Evolutionary conservation across 177 flowering plant species (phyloP), one percentile per base, ranked within the genome.

Genomic region (Tripterygium wilfordii): DNA sequence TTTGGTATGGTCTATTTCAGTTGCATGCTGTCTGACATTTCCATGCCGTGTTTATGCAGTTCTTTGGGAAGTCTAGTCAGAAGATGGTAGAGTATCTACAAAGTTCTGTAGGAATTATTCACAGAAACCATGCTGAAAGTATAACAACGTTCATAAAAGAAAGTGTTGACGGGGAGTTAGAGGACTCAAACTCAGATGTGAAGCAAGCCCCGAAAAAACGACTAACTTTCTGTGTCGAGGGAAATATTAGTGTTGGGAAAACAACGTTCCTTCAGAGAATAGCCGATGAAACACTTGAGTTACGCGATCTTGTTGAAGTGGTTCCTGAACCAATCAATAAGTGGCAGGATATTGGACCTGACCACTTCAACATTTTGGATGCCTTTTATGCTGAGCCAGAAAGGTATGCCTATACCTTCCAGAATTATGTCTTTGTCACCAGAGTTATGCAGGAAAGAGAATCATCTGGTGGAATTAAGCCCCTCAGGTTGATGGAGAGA

Each of bases 321-420:
- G 96, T 92, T 62, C 98, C 98, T 1, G 98, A 92, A 52, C 98
- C 98, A 28, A 72, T 92, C 53, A 53, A 66, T 58, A 92, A 92
- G 71, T 92, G 98, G 98, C 98, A 92, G 76, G 80, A 86, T 74
- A 48, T 92, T 45, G 98, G 98, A 22, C 85, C 91, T 42, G 95
- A 88, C 67, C 96, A 92, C 75, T 88, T 88, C 49, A 92, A 92
- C 62, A 84, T 92, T 66, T 54, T 92, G 43, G 83, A 86, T 70
- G 94, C 96, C 5, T 92, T 88, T 54, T 92, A 92, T 68, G 83
- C 90, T 37, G 84, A 86, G 57, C 98, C 98, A 4, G 56, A 88
- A 56, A 75, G 98, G 59, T 92, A 92, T 74, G 98, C 98, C 14
- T 92, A 88, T 53, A 92, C 98, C 36, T 92, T 92, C 58, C 98